Percentiles rank a stretch among this genome's conserved stretches.
These are phyloP conservation scores for Mycosphaerella sp. DNA, from an alignment of 2,329 filamentous ascomycete genomes.

Conservation along the genomic window DNA sequence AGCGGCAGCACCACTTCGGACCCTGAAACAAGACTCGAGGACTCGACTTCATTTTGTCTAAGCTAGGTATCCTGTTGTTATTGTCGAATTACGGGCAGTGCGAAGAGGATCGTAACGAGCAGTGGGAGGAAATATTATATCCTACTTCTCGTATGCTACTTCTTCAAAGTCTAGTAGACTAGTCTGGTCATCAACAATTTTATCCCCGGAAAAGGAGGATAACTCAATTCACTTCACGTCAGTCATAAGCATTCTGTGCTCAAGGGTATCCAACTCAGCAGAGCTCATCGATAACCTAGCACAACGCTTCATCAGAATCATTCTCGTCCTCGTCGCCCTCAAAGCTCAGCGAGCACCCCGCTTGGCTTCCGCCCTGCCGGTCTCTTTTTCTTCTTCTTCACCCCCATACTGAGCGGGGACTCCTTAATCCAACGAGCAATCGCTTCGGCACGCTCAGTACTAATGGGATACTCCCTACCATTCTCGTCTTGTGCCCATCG, in stretches of 20 bases:
- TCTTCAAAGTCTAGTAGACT: too few relatives aligned
- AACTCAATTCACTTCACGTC: too few relatives aligned
- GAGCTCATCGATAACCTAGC: not conserved
- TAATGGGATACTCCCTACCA: conserved; percentile 61
- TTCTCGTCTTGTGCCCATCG: conserved; percentile 60
- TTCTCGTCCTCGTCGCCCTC: conserved; percentile 21
- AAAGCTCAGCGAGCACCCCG: conserved; percentile 10
- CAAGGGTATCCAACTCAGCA: not conserved
- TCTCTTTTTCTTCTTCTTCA: conserved; percentile 34
- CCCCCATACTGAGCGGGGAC: conserved; percentile 38
- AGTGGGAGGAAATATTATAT: too few relatives aligned
- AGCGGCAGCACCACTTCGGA: too few relatives aligned
- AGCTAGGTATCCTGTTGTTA: too few relatives aligned
- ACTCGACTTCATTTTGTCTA: too few relatives aligned
- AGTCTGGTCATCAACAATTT: too few relatives aligned
- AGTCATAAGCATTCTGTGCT: not conserved
- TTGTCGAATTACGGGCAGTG: too few relatives aligned
- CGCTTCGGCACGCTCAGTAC: conserved; percentile 61
- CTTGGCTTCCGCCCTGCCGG: conserved; percentile 28
- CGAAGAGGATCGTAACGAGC: too few relatives aligned
- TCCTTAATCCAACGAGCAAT: conserved; percentile 63
- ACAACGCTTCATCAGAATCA: conserved; percentile 17
- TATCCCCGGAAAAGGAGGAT: too few relatives aligned
- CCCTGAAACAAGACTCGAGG: too few relatives aligned
- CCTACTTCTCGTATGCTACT: too few relatives aligned